phyloP scores from a whole-genome alignment of 768 basidiomycete genomes.

The Suillus subluteus region DNA sequence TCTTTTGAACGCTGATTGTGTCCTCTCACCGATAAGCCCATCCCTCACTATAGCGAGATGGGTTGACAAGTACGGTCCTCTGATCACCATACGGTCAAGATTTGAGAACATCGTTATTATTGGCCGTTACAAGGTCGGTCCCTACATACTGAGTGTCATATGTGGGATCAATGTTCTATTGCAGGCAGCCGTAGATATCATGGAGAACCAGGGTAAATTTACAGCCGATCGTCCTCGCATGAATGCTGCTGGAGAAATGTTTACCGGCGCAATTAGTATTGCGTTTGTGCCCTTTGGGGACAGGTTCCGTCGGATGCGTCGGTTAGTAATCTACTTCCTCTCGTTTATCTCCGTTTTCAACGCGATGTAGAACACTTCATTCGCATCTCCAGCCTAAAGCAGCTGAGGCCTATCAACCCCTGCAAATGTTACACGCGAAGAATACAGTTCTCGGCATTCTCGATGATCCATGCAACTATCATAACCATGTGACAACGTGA shows the following conservation, averaged over 20 bases:
- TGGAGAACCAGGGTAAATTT: not conserved
- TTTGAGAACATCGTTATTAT: not conserved
- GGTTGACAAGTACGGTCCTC: not conserved
- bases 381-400: not conserved
- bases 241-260: not conserved
- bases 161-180: not conserved
- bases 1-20: not conserved
- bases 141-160: not conserved
- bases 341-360: not conserved
- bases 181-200: not conserved
- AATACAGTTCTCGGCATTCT: not conserved
- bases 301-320: not conserved
- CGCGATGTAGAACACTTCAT: not conserved
- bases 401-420: not conserved
- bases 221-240: not conserved
- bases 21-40: not conserved
- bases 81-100: not conserved
- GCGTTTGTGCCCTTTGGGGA: not conserved
- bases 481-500: not conserved
- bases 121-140: not conserved
- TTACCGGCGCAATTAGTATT: not conserved
- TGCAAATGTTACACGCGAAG: not conserved
- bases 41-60: not conserved
- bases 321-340: not conserved
- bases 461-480: not conserved